Percentiles rank a stretch among this genome's conserved stretches.
Evolutionary conservation across 2,329 filamentous ascomycete species (phyloP).

Genomic region (Podosphaera xanthii): DNA sequence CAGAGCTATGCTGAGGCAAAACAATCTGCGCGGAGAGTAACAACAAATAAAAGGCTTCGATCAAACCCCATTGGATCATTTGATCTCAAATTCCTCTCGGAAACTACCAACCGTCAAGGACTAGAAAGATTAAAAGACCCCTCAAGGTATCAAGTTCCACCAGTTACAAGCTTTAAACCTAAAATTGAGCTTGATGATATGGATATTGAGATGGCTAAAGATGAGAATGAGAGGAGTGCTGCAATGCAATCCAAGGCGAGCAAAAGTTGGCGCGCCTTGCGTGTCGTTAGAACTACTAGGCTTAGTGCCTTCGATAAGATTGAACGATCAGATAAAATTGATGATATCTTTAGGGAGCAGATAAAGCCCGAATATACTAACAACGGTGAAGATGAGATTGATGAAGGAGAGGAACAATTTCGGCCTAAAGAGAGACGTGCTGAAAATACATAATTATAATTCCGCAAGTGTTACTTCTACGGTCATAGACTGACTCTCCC

Average conservation of each 20-base stretch:
- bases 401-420: slow-evolving; percentile 15
- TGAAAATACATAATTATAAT: background rate
- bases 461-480: background rate
- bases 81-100: slow-evolving; percentile 55
- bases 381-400: slow-evolving; percentile 17
- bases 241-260: slow-evolving; percentile 55
- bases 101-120: slow-evolving; percentile 34
- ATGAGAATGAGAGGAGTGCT: slow-evolving; percentile 31
- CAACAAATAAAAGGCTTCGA: slow-evolving; percentile 48
- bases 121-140: slow-evolving; percentile 47
- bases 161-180: slow-evolving; percentile 44
- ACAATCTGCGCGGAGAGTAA: slow-evolving; percentile 37
- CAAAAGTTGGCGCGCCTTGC: slow-evolving; percentile 74
- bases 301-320: slow-evolving; percentile 69
- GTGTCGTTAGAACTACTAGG: slow-evolving; percentile 52
- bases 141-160: slow-evolving; percentile 43
- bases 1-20: slow-evolving; percentile 48
- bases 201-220: slow-evolving; percentile 60
- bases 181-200: slow-evolving; percentile 62
- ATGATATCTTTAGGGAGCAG: slow-evolving; percentile 29
- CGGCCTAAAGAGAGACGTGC: slow-evolving; percentile 25
- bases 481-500: no score
- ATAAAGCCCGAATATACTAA: slow-evolving; percentile 17
- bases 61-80: slow-evolving; percentile 48
- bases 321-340: slow-evolving; percentile 55